Conservation (phyloP, 2,329 filamentous ascomycete species). For the Exophiala lecanii-corni region DNA sequence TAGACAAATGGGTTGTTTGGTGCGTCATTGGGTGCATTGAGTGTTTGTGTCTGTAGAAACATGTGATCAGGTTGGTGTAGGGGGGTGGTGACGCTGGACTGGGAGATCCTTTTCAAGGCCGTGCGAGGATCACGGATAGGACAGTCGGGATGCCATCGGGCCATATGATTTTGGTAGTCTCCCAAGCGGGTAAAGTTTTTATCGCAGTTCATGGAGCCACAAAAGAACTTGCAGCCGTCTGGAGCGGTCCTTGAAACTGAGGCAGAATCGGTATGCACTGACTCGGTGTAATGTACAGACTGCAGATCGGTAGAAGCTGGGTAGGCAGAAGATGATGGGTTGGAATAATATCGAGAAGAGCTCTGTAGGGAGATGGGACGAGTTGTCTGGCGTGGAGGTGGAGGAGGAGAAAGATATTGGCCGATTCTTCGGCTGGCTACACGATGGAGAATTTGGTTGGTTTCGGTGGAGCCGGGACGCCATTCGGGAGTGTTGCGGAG, state of each 20-base stretch:
- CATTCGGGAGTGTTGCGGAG: neutral
- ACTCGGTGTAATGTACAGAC: neutral
- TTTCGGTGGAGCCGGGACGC: neutral
- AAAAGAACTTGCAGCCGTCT: conserved; percentile 10
- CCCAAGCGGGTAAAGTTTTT: conserved; percentile 12
- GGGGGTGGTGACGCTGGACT: too few species aligned
- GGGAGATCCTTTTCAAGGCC: conserved; percentile 1
- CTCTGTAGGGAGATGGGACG: too few species aligned
- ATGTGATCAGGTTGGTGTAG: neutral
- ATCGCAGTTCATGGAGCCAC: conserved; percentile 16
- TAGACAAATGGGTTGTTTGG: too few species aligned
- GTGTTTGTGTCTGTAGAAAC: conserved; percentile 1
- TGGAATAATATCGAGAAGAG: too few species aligned
- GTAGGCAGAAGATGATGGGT: neutral
- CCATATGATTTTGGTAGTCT: conserved; percentile 17
- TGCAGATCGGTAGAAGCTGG: too few species aligned
- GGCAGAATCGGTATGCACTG: neutral
- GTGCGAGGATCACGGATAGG: conserved; percentile 5
- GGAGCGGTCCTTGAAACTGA: conserved; percentile 9
- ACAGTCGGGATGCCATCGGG: too few species aligned
- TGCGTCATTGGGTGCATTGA: too few species aligned
- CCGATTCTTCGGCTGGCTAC: neutral
- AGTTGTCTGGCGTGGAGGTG: too few species aligned
- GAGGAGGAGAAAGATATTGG: neutral
- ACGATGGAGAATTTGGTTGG: neutral